Base-by-base conservation (phyloP, 129 eudicot genomes). In the Flaveria sonorensis region DNA sequence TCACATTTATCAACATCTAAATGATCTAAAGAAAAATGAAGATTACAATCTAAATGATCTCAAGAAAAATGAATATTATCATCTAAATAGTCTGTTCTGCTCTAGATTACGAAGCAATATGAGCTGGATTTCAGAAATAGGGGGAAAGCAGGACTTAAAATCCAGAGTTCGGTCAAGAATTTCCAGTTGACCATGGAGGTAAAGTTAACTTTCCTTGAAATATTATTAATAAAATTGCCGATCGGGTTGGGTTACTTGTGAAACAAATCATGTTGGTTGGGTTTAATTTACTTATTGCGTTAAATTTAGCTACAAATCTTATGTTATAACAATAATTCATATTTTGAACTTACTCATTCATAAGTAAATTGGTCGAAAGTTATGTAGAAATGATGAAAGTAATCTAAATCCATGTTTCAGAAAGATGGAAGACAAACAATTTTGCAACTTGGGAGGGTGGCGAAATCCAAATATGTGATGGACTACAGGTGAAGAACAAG, bases 171-270 rank as follows among this genome's bases (percentile, higher is more conserved):
- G 3, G 99, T 86, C 60, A 94, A 91, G 90, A 94, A 93, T 73
- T 93, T 94, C 78, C 97, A 91, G 74, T 61, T 94, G 77, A 91
- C 90, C 65, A 57, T 94, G 84, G 98, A 94, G 92, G 98, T 93
- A 67, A 71, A 55, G 70, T 42, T 19, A 50, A 10, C 39, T 83
- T 20, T 10, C 23, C 68, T 32, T 40, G 18, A 0, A 60, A 46
- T 30, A 30, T 52, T 36, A 36, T 52, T 36, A 36, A 53, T 32
- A 18, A 77, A 28, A 26, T 18, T 3, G 50, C 2, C 43, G 3
- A 10, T 9, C 43, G 18, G 43, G 20, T 30, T 62, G 66, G 59
- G 68, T 56, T 65, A 32, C 62, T 16, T 19, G 40, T 32, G 53
- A 11, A 14, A 14, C 53, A 48, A 48, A 6, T 48, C 53, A 3